A percentile compares a stretch with the other conserved stretches of the same genome.
Conservation (phyloP, 2,329 filamentous ascomycete genomes). For the Xylariaceae sp. region DNA sequence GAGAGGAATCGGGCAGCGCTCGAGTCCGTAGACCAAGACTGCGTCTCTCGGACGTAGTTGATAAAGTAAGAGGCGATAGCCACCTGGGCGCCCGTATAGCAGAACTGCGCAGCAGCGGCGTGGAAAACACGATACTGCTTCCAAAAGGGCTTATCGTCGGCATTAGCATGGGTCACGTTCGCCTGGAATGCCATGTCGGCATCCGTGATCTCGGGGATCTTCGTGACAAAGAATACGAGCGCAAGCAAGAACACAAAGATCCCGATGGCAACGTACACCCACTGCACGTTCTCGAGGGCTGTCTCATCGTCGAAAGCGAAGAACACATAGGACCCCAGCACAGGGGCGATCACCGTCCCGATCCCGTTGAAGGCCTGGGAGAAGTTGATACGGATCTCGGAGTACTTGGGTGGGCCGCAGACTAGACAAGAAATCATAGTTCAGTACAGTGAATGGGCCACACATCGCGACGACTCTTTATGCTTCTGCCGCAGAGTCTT, state of each 20-base stretch:
- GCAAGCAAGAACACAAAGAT: slow-evolving; percentile 64
- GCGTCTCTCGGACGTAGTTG: slow-evolving; percentile 63
- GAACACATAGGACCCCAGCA: slow-evolving; percentile 67
- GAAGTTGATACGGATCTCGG: slow-evolving; percentile 66
- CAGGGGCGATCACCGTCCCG: slow-evolving; percentile 66
- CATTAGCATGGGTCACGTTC: slow-evolving; percentile 45
- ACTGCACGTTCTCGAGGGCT: slow-evolving; percentile 64
- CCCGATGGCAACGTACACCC: slow-evolving; percentile 69
- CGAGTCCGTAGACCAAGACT: slow-evolving; percentile 44
- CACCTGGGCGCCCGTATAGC: slow-evolving; percentile 69
- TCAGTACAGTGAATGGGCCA: slow-evolving; percentile 9
- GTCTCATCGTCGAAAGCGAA: slow-evolving; percentile 56
- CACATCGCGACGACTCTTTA: not conserved
- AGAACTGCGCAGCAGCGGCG: slow-evolving; percentile 70
- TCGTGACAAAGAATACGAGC: slow-evolving; percentile 58
- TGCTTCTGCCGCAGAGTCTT: not conserved
- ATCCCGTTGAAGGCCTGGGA: slow-evolving; percentile 74
- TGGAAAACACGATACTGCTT: slow-evolving; percentile 74
- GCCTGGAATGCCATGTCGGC: slow-evolving; percentile 59
- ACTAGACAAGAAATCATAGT: slow-evolving; percentile 29
- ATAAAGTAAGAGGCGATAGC: slow-evolving; percentile 64
- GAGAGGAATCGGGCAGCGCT: slow-evolving; percentile 63
- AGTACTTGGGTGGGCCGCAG: slow-evolving; percentile 63
- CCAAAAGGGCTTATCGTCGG: slow-evolving; percentile 55
- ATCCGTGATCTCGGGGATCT: slow-evolving; percentile 67